Evolutionary conservation across 768 basidiomycete genomes (phyloP).

Genomic region (Podaxis sp.): DNA sequence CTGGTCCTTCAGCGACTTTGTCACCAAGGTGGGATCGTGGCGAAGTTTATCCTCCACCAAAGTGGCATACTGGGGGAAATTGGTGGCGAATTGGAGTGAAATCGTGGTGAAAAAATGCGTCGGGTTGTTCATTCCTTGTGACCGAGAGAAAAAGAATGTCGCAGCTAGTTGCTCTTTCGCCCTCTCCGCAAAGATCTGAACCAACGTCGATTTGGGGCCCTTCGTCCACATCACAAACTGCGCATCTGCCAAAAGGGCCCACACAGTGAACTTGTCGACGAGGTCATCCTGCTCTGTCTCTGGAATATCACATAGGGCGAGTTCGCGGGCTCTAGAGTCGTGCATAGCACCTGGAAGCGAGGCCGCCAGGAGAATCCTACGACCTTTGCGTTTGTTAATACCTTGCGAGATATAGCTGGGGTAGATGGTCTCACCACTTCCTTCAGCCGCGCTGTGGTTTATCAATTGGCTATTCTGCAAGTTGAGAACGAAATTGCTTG

Average conservation of each 20-base stretch:
- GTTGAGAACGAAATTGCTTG: neutral
- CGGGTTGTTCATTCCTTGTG: neutral
- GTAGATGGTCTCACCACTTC: neutral
- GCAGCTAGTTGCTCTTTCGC: neutral
- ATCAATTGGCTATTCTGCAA: neutral
- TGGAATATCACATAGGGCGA: neutral
- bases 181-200: neutral
- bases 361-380: neutral
- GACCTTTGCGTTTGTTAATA: neutral
- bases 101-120: too few relatives aligned
- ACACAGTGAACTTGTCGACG: neutral
- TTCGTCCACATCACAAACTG: neutral
- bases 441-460: neutral
- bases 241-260: neutral
- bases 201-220: neutral
- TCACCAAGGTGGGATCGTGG: neutral
- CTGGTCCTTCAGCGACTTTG: neutral
- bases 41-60: neutral
- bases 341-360: neutral
- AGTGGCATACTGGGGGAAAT: neutral
- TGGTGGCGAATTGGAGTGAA: neutral
- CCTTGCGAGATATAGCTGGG: neutral
- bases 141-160: neutral
- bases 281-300: neutral
- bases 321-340: neutral